Base-by-base conservation (phyloP, 352 stramenopile genomes). In the Pythium aphanidermatum region DNA sequence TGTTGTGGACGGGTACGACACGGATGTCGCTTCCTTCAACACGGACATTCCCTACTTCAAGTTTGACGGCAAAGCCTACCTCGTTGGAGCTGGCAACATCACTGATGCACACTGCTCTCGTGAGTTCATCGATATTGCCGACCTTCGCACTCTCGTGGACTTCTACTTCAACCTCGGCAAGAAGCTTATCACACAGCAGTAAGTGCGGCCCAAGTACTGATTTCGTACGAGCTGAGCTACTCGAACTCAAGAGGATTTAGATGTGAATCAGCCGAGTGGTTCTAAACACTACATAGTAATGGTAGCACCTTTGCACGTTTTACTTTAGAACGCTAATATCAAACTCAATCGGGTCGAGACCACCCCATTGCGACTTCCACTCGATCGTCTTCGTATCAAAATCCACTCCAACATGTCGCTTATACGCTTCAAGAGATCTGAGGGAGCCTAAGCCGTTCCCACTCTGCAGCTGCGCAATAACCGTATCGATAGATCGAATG, bases 21-120 rank as follows among this genome's bases (percentile, higher is more conserved):
- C 75, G 20, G 79, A 86, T 24, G 61, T 95, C 13, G 83, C 83
- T 5, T 89, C 73, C 24, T 95, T 92, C 61, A 95, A 95, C 55
- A 93, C 83, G 0, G 83, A 95, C 28, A 83, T 95, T n/a, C 78
- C 81, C 27, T 95, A 91, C 65, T 89, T 93, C 51, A 64, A 83
- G 30, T 89, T 82, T 43, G 72, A 86, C 26, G 77, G 77, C 34
- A 85, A 81, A 48, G 72, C 74, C n/a, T 89, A 86, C 47, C 63
- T 89, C 24, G 63, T 89, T n/a, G 77, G 77, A 21, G 74, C 74
- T 5, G 77, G 77, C 38, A 82, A 62, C 46, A 89, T 89, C 55
- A 86, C 70, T 5, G 72, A 89, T 51, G 77, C 77, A 1, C 77
- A 89, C 32, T 89, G 74, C 44, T 66, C 71, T 16, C 70, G 77